Conservation (phyloP, 192 early-diverging fungal species). For the Coemansia sp. region DNA sequence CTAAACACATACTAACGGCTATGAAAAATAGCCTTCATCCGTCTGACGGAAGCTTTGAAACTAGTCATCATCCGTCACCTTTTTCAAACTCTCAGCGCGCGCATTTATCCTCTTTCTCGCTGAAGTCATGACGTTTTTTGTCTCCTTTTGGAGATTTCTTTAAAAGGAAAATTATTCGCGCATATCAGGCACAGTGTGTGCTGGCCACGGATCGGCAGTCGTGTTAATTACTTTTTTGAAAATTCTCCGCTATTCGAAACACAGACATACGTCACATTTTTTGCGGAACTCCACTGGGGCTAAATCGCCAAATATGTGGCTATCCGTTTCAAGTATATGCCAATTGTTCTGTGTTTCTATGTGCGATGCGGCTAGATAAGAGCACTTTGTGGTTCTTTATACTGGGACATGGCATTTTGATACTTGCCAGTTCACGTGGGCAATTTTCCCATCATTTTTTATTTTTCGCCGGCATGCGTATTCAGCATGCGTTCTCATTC, state of each 20-base stretch:
- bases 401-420: background rate
- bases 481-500: background rate
- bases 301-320: background rate
- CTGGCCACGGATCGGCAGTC: background rate
- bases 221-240: background rate
- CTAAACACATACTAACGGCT: background rate
- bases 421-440: background rate
- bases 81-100: background rate
- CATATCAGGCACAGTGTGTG: background rate
- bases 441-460: background rate
- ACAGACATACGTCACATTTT: background rate
- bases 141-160: background rate
- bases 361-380: background rate
- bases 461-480: background rate
- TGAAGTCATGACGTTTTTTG: background rate
- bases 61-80: background rate
- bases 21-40: background rate
- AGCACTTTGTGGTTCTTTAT: background rate
- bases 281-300: background rate
- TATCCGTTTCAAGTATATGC: background rate
- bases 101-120: background rate
- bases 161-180: slow-evolving; percentile 3
- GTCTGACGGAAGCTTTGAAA: background rate
- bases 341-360: background rate
- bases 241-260: slow-evolving; percentile 15